Percentiles rank a stretch among this genome's conserved stretches.
These are phyloP conservation scores for Pseudogymnoascus sp. DNA, from an alignment of 2,329 filamentous ascomycete genomes.

Conservation along the genomic window DNA sequence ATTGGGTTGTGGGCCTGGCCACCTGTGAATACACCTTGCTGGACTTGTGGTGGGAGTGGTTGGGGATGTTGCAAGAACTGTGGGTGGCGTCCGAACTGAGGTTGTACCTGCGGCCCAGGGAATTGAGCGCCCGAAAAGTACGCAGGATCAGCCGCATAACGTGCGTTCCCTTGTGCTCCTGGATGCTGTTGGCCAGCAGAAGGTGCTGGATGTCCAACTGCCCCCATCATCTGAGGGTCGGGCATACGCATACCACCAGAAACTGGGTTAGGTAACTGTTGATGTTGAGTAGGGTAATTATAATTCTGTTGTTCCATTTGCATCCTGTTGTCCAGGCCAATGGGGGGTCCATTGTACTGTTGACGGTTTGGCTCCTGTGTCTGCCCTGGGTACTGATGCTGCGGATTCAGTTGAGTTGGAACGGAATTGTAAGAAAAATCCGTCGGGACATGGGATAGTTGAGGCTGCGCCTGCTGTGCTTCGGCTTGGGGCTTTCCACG, in stretches of 20 bases:
- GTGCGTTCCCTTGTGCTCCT: neutral
- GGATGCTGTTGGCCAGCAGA: neutral
- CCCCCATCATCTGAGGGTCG: neutral
- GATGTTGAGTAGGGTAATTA: conserved; percentile 2
- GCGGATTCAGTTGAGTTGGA: neutral
- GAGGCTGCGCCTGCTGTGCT: conserved; percentile 13
- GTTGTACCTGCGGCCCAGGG: conserved; percentile 16
- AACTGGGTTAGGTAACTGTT: neutral
- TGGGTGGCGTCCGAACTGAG: conserved; percentile 20
- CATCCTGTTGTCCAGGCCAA: conserved; percentile 1
- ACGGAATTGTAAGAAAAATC: neutral
- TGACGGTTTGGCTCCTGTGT: neutral
- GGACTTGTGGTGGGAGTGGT: conserved; percentile 45
- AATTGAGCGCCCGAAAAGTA: neutral
- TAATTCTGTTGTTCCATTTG: neutral
- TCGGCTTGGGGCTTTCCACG: conserved; percentile 22
- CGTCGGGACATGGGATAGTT: neutral
- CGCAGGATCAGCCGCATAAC: neutral
- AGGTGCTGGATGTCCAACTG: neutral
- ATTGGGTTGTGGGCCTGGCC: conserved; percentile 26
- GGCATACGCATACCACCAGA: conserved; percentile 2
- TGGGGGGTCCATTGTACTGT: neutral
- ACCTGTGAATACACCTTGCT: conserved; percentile 44
- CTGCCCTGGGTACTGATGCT: neutral
- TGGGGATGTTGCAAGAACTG: conserved; percentile 30